Evolutionary conservation across 176 grass and related monocot genomes (phyloP), one percentile per base, ranked within the genome.

Genomic region (Triticum timopheevii): DNA sequence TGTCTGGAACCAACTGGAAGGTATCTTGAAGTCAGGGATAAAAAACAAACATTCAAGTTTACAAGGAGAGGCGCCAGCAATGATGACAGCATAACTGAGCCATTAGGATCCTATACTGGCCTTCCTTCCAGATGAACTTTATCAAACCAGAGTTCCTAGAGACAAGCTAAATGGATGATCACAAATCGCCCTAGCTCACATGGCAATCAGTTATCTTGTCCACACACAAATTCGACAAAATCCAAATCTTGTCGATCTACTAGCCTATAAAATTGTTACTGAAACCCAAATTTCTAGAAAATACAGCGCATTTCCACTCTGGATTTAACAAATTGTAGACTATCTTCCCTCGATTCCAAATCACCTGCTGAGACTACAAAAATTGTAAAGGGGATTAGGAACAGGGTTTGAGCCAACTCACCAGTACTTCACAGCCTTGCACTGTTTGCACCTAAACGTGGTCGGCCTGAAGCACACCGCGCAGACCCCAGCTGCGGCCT

Each of bases 341-440:
- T 27, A 13, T 20, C 16, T 7, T 31, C 64, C 36, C 36, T 17
- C 36, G 79, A 69, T 77, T 10, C 20, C 50, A 75, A 82, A 82
- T 72, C 72, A 70, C 17, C 5, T 9, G 13, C 22, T 39, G 19
- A 82, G 78, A 90, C 50, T 82, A n/a, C 75, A 72, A 10, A 70
- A 58, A 78, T 62, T 22, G 62, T 3, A 78, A 85, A 79, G 17
- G 50, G 66, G 72, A 66, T 65, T 73, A 49, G 70, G 49, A 88
- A 35, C 16, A 65, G 39, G 63, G 50, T 44, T 47, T 70, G 38
- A 82, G 15, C 24, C 79, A 6, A 86, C 90, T 92, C 72, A 99
- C 97, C 97, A 99, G 85, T 99, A 99, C 84, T 93, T 94, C 76
- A 96, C 94, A 35, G 89, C 90, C 87, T 99, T 99, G 94, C 97